phyloP scores from a whole-genome alignment of 345 rosid genomes.

The Capsella bursapastoris region DNA sequence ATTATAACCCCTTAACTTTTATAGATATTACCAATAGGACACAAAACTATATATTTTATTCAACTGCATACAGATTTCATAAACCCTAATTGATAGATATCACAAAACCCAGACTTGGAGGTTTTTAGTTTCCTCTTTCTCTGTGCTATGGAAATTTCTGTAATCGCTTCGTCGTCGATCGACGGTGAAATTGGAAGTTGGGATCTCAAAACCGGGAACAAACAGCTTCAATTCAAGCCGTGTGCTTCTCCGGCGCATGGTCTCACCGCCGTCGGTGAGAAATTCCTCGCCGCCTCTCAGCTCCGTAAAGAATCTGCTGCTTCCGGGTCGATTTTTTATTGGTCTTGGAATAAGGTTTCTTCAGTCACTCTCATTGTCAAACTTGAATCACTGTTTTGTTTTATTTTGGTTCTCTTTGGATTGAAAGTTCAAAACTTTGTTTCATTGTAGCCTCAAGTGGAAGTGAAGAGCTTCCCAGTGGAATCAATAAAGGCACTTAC shows the following conservation, averaged over 20 bases:
- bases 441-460: conserved; percentile 71
- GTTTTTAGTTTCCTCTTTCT: background rate
- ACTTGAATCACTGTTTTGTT: background rate
- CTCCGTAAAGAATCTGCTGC: conserved; percentile 59
- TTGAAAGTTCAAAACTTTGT: background rate
- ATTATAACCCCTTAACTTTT: background rate
- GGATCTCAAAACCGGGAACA: conserved; percentile 70
- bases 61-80: background rate
- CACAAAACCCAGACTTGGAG: conserved; percentile 7
- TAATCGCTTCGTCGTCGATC: conserved; percentile 71
- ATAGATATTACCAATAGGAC: accelerated
- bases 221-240: conserved; percentile 64
- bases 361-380: background rate
- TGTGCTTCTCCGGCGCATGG: conserved; percentile 79
- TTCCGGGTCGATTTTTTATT: conserved; percentile 68
- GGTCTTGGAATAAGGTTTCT: conserved; percentile 76
- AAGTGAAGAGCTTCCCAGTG: conserved; percentile 74
- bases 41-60: background rate
- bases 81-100: conserved; percentile 38
- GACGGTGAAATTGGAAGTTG: conserved; percentile 80
- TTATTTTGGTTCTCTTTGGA: background rate
- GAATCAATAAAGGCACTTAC: conserved; percentile 72
- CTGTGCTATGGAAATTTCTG: conserved; percentile 47
- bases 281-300: conserved; percentile 78
- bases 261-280: conserved; percentile 62